phyloP scores from a whole-genome alignment of 2,329 filamentous ascomycete genomes.

The Didymellaceae sp. region DNA sequence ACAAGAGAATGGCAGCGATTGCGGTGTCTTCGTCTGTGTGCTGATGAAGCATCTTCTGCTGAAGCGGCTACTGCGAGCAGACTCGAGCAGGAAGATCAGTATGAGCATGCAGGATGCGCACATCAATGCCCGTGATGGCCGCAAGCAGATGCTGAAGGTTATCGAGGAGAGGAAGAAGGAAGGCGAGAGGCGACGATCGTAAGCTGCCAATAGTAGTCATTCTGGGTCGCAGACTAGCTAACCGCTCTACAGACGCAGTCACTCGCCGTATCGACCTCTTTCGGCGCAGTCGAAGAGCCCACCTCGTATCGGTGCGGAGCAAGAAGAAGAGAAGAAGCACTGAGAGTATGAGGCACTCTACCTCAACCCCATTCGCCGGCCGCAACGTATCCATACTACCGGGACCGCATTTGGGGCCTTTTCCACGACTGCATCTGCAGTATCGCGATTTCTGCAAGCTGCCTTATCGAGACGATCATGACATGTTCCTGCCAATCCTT shows the following conservation, averaged over 20 bases:
- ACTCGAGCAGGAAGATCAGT: constrained; percentile 83
- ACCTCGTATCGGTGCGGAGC: constrained; percentile 48
- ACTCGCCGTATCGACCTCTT: constrained; percentile 42
- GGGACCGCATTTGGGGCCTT: not conserved
- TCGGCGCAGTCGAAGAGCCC: constrained; percentile 45
- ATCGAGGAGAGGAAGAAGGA: constrained; percentile 88
- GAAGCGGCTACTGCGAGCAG: constrained; percentile 78
- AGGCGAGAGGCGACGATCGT: constrained; percentile 83
- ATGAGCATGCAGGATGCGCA: constrained; percentile 91
- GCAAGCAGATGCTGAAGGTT: constrained; percentile 90
- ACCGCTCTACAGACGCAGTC: constrained; percentile 36
- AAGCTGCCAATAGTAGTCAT: constrained; percentile 51
- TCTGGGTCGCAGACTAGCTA: not conserved
- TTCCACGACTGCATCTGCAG: not conserved
- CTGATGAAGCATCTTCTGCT: constrained; percentile 93
- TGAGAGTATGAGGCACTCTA: not conserved
- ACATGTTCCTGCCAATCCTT: too few relatives aligned
- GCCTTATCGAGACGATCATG: not conserved
- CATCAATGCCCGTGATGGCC: constrained; percentile 78
- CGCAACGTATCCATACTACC: not conserved
- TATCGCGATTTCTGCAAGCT: not conserved
- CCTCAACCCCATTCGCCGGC: not conserved
- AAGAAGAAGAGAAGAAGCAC: constrained; percentile 18
- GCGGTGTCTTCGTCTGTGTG: constrained; percentile 94
- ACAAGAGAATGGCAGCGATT: constrained; percentile 92